These are phyloP conservation scores for Diddensiella caesifluorescens DNA, from an alignment of 805 yeast species.

Conservation along the genomic window DNA sequence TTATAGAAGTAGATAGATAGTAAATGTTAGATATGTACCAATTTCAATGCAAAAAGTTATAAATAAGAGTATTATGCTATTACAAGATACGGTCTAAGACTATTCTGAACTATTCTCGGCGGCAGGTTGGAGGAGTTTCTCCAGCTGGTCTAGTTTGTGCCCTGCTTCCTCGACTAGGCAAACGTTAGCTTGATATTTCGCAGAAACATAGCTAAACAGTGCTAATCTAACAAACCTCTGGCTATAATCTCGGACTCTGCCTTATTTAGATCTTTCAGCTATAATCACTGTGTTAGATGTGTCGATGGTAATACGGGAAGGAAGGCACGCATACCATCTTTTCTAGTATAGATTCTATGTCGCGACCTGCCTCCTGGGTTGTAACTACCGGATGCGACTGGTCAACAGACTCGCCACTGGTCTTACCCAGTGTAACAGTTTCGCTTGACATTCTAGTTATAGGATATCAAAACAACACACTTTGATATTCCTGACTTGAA, in stretches of 20 bases:
- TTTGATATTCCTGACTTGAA: too few species aligned
- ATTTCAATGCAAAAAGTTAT: too few species aligned
- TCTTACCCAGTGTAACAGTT: too few species aligned
- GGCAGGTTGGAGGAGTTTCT: constrained; percentile 1
- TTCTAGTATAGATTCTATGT: background rate
- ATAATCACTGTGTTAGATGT: too few species aligned
- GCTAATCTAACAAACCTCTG: background rate
- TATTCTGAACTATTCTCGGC: too few species aligned
- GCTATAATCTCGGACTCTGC: background rate
- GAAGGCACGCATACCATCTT: background rate
- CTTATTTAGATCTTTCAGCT: constrained; percentile 2
- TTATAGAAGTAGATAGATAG: too few species aligned
- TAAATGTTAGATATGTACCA: too few species aligned
- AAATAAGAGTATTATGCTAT: too few species aligned
- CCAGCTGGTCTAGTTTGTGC: background rate
- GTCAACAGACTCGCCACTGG: too few species aligned
- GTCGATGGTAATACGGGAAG: background rate
- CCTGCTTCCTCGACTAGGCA: background rate
- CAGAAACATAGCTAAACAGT: background rate
- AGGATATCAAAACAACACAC: too few species aligned
- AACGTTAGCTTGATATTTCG: background rate
- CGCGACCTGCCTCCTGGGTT: constrained; percentile 2
- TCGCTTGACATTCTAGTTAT: too few species aligned
- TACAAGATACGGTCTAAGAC: too few species aligned
- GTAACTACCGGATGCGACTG: background rate